phyloP scores from a whole-genome alignment of 345 rosid species.

The Psidium friedrichsthalianum region DNA sequence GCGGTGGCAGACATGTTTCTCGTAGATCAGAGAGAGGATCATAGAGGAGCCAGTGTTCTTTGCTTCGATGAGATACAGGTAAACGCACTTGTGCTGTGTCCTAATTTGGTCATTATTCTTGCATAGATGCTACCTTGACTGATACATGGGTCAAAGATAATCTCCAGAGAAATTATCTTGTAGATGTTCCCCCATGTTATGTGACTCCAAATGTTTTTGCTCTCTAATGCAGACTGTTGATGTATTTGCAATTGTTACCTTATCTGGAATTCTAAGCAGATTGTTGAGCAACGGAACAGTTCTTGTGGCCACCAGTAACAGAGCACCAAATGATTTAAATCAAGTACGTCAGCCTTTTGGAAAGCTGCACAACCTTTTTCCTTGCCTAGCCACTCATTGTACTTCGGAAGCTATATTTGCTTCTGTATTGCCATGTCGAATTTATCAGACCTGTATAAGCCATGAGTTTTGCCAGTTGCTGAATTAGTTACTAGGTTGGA shows the following conservation, averaged over 20 bases:
- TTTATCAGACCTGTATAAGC: background rate
- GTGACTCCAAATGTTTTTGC: slow-evolving; percentile 13
- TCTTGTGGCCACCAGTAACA: slow-evolving; percentile 89
- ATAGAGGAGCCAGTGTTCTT: slow-evolving; percentile 73
- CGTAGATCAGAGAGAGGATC: slow-evolving; percentile 36
- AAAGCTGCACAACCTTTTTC: background rate
- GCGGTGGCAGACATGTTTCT: slow-evolving; percentile 87
- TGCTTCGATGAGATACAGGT: slow-evolving; percentile 98
- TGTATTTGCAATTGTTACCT: slow-evolving; percentile 95
- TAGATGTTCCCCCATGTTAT: background rate
- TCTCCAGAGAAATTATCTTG: background rate
- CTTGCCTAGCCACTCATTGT: background rate
- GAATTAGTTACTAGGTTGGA: background rate
- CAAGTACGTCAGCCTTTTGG: slow-evolving; percentile 35
- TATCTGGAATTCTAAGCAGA: slow-evolving; percentile 97
- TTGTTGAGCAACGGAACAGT: slow-evolving; percentile 76
- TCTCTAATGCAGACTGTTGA: slow-evolving; percentile 72
- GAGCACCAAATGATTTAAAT: slow-evolving; percentile 82
- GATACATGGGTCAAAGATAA: background rate
- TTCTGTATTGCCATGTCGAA: background rate
- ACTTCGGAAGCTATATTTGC: background rate
- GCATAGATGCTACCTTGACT: background rate
- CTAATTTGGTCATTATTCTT: background rate
- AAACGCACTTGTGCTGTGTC: background rate
- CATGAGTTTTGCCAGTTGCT: background rate